Evolutionary conservation across 148 eudicot genomes (phyloP).

Genomic region (Camellia japonica): DNA sequence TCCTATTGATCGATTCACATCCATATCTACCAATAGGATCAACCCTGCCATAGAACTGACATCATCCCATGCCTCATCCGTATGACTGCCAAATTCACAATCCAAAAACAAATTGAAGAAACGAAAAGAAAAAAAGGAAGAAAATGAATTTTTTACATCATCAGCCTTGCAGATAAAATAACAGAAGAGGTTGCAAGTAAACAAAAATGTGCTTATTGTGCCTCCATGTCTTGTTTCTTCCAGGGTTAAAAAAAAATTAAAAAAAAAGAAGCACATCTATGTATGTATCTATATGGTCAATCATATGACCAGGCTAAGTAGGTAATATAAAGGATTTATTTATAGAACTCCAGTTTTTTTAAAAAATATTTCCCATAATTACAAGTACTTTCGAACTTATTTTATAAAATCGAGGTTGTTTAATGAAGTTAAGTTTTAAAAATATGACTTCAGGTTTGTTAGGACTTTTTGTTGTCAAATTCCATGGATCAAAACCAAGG

Average conservation of each 20-base stretch:
- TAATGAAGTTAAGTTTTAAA: too few species aligned
- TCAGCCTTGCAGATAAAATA: constrained; percentile 1
- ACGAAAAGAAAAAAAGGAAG: neutral
- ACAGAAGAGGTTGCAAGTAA: neutral
- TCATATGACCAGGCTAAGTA: constrained; percentile 9
- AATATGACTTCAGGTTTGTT: too few species aligned
- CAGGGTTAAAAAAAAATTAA: neutral
- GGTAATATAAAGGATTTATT: neutral
- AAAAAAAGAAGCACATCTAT: neutral
- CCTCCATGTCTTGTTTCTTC: neutral
- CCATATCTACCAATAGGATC: constrained; percentile 4
- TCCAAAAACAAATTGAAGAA: neutral
- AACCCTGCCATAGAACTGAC: neutral
- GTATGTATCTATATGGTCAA: neutral
- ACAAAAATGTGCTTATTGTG: neutral
- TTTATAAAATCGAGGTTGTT: too few species aligned
- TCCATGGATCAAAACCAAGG: too few species aligned
- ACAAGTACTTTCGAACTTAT: too few species aligned
- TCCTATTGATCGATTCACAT: constrained; percentile 7
- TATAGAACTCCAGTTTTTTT: too few species aligned
- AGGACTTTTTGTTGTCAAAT: too few species aligned
- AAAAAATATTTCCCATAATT: too few species aligned
- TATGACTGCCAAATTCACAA: constrained; percentile 6
- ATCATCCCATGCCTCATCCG: constrained; percentile 7
- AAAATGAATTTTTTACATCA: neutral